Base-by-base conservation (phyloP, 352 stramenopile species). In the Pythium biforme region DNA sequence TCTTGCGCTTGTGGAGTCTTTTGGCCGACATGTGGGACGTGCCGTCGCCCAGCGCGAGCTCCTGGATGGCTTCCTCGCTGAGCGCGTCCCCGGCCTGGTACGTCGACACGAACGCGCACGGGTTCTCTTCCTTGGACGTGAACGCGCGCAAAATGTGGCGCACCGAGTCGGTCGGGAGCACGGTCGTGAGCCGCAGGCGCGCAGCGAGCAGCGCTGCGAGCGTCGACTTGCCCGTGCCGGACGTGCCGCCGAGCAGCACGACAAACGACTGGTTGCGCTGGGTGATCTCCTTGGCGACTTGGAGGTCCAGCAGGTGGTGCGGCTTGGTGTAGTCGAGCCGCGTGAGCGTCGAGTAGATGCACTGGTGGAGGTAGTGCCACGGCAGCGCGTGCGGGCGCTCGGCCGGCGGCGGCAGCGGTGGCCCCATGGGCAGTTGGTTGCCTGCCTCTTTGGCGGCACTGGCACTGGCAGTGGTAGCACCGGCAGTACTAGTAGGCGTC, bases 51-150 rank as follows among this genome's bases (percentile, higher is more conserved):
- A 64, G 41, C 0, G 62, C 45, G 14, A 89, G 71, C 51, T 85
- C 81, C 5, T 78, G 69, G 41, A 94, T 65, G 45, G 86, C 74
- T 0, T 70, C 68, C 4, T 74, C 57, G 2, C 73, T 73, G 14
- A 94, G 64, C 25, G 85, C 84, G 40, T 95, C 84, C 55, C 86
- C 86, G n/a, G 86, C 86, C 64, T 95, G 84, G 58, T 95, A 95
- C 45, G 86, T 95, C 19, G 86, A 95, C 37, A 93, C 86, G 37
- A 95, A 95, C 0, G 82, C 81, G 46, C 83, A 89, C 34, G 86
- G 86, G 41, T 89, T 86, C 55, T 92, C 78, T 40, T 86, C 81
- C 43, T 92, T 94, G 3, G 76, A 87, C 34, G 83, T 94, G 67
- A 92, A 92, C 15, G 86, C 80, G 11, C 84, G 79, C 54, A 92